A percentile compares a stretch with the other conserved stretches of the same genome.
phyloP scores from a whole-genome alignment of 23 red algal genomes.

The Chondrus crispus region DNA sequence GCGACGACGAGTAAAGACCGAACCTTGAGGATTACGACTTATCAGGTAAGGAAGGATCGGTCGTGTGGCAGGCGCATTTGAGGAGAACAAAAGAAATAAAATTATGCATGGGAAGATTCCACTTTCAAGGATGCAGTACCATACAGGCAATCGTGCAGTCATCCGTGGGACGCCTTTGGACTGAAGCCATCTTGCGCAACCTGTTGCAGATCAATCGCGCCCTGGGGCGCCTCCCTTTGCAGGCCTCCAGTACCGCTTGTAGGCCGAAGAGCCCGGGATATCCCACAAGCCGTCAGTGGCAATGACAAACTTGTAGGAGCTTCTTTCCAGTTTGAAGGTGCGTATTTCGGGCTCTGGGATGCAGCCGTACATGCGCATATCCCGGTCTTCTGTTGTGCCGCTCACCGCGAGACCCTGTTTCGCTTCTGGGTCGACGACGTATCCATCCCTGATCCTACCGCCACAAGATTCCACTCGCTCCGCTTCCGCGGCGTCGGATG shows the following conservation, averaged over 20 bases:
- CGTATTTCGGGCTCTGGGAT: neutral
- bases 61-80: too few relatives aligned
- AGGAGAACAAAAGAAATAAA: too few relatives aligned
- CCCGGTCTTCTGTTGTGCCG: neutral
- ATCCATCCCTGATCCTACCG: slow-evolving; percentile 14
- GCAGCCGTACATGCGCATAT: neutral
- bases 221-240: too few relatives aligned
- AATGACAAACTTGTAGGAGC: neutral
- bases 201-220: too few relatives aligned
- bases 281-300: neutral
- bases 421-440: slow-evolving; percentile 14
- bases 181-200: too few relatives aligned
- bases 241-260: neutral
- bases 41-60: too few relatives aligned
- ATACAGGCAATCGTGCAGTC: neutral
- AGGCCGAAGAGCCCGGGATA: neutral
- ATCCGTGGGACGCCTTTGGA: neutral
- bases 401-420: neutral
- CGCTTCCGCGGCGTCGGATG: slow-evolving; percentile 11
- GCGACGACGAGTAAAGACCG: too few relatives aligned
- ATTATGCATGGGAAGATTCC: too few relatives aligned
- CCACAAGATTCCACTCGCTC: slow-evolving; percentile 25
- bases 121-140: too few relatives aligned
- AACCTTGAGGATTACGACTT: too few relatives aligned
- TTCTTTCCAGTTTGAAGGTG: neutral